These are phyloP conservation scores for Pisolithus thermaeus DNA, from an alignment of 1,284 basidiomycete genomes.

Conservation along the genomic window DNA sequence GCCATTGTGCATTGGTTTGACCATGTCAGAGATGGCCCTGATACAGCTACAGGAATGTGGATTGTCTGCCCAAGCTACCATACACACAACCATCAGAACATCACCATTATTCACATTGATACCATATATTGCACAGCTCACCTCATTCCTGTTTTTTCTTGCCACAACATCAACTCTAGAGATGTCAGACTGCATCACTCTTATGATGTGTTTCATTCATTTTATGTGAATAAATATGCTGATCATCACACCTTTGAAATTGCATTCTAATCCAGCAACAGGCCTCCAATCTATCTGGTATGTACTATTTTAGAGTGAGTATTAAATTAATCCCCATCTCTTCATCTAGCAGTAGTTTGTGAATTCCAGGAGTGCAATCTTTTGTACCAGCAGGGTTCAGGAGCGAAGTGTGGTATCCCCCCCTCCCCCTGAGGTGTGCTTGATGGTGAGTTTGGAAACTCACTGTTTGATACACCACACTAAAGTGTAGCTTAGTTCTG, in stretches of 20 bases:
- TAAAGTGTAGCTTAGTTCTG: too few species aligned
- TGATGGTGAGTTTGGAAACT: too few species aligned
- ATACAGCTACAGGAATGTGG: conserved; percentile 10
- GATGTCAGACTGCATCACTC: background rate
- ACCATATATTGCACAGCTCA: conserved; percentile 7
- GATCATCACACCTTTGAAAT: conserved; percentile 5
- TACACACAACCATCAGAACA: background rate
- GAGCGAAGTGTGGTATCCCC: too few species aligned
- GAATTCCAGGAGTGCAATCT: too few species aligned
- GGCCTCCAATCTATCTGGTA: background rate
- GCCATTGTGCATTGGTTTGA: conserved; percentile 11
- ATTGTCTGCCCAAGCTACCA: background rate
- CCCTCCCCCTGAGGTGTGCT: too few species aligned
- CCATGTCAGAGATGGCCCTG: background rate
- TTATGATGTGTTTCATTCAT: conserved; percentile 1
- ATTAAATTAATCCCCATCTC: too few species aligned
- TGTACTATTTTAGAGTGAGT: background rate
- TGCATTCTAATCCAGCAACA: background rate
- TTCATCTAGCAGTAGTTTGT: too few species aligned
- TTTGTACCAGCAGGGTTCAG: too few species aligned
- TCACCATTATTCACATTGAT: conserved; percentile 8
- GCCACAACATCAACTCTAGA: background rate
- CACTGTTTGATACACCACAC: too few species aligned
- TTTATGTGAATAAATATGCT: conserved; percentile 3
- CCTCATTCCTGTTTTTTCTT: conserved; percentile 8